phyloP scores from a whole-genome alignment of 83 land plant species.

The Picea abies region DNA sequence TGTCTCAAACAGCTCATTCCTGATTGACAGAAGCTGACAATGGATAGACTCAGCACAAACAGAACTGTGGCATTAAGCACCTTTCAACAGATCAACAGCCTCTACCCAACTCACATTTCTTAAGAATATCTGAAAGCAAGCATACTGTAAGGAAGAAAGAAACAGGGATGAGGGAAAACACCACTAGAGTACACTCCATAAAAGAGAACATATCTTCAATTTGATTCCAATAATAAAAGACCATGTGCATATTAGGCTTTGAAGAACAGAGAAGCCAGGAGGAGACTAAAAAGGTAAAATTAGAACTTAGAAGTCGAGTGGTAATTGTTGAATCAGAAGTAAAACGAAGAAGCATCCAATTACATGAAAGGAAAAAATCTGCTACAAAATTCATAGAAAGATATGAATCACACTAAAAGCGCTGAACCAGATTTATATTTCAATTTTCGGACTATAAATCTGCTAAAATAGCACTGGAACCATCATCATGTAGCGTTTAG shows the following conservation, averaged over 20 bases:
- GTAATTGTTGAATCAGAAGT: neutral
- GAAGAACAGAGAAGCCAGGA: neutral
- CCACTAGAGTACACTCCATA: too few species aligned
- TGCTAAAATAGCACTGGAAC: neutral
- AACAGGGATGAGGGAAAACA: too few species aligned
- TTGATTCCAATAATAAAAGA: neutral
- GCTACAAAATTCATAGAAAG: neutral
- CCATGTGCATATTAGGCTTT: neutral
- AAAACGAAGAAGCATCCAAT: neutral
- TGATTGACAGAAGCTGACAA: slow-evolving; percentile 85
- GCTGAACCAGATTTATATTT: too few species aligned
- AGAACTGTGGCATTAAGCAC: neutral
- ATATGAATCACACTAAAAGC: neutral
- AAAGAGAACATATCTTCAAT: too few species aligned
- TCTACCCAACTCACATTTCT: neutral
- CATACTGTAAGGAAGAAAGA: neutral
- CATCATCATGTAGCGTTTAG: too few species aligned
- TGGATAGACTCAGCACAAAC: slow-evolving; percentile 13
- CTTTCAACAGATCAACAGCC: neutral
- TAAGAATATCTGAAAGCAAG: neutral
- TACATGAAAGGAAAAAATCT: neutral
- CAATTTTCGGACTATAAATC: neutral
- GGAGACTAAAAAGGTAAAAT: neutral
- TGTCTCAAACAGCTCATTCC: slow-evolving; percentile 97
- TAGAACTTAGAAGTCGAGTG: too few species aligned